These are phyloP conservation scores for Cercospora janseana DNA, from an alignment of 2,329 filamentous ascomycete species.

Conservation along the genomic window DNA sequence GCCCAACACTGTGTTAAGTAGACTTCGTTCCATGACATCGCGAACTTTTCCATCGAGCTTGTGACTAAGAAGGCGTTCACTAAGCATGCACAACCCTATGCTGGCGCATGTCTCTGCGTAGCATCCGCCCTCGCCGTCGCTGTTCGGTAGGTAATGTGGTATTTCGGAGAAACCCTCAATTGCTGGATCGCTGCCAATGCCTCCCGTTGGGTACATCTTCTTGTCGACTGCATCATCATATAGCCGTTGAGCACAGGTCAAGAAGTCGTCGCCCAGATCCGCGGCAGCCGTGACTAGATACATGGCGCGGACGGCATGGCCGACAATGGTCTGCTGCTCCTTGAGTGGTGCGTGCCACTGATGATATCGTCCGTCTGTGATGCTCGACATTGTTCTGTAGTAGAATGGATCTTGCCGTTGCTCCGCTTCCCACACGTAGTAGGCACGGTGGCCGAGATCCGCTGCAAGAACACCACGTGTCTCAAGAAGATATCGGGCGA, in stretches of 20 bases:
- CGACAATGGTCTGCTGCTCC: conserved; percentile 56
- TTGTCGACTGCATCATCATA: conserved; percentile 61
- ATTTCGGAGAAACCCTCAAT: conserved; percentile 61
- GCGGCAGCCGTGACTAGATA: conserved; percentile 60
- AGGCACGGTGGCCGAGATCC: conserved; percentile 52
- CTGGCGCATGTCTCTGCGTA: conserved; percentile 62
- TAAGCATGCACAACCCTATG: conserved; percentile 61
- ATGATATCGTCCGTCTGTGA: conserved; percentile 49
- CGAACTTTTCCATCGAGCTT: conserved; percentile 54
- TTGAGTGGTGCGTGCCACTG: conserved; percentile 57
- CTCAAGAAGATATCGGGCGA: conserved; percentile 58
- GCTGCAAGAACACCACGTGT: conserved; percentile 57
- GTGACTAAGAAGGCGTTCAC: conserved; percentile 54
- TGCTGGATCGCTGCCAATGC: conserved; percentile 57
- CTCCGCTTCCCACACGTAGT: conserved; percentile 56
- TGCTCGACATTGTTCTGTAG: no score
- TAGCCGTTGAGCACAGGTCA: conserved; percentile 47
- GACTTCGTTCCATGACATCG: conserved; percentile 60
- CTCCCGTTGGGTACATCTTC: conserved; percentile 64
- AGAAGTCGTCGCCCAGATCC: conserved; percentile 47
- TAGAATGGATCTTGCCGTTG: conserved; percentile 53
- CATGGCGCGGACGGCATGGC: conserved; percentile 60
- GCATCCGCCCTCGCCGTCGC: conserved; percentile 60
- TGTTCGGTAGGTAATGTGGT: conserved; percentile 60
- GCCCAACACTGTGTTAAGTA: conserved; percentile 61